Evolutionary conservation across 176 grass and related monocot species (phyloP).

Genomic region (Rhipidocladum racemiflorum): DNA sequence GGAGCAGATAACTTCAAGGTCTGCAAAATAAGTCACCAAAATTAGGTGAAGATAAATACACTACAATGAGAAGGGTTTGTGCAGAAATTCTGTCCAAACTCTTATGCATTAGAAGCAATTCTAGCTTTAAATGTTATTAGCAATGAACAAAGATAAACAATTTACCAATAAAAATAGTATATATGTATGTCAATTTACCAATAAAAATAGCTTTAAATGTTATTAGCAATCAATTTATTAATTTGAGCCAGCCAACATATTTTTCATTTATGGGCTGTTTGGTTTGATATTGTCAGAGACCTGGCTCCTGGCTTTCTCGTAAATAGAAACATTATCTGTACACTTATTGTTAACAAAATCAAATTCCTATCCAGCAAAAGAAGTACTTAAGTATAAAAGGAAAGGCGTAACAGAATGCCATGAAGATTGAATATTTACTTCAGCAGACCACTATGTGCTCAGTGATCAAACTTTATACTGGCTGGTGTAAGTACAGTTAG

Average conservation of each 20-base stretch:
- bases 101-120: conserved; percentile 17
- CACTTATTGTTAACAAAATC: neutral
- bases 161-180: neutral
- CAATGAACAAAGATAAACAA: conserved; percentile 16
- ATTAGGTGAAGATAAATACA: conserved; percentile 18
- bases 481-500: neutral
- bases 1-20: conserved; percentile 85
- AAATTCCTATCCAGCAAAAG: neutral
- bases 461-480: conserved; percentile 11
- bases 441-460: neutral
- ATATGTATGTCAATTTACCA: too few species aligned
- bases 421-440: conserved; percentile 13
- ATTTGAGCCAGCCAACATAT: neutral
- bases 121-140: neutral
- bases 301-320: neutral
- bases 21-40: conserved; percentile 44
- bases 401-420: neutral
- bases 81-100: neutral
- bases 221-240: neutral
- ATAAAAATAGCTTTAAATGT: neutral
- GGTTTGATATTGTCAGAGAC: neutral
- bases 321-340: neutral
- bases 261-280: too few species aligned
- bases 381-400: neutral
- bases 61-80: neutral